phyloP scores from a whole-genome alignment of 2,329 filamentous ascomycete genomes.

The Aspergillus thermomutatus region DNA sequence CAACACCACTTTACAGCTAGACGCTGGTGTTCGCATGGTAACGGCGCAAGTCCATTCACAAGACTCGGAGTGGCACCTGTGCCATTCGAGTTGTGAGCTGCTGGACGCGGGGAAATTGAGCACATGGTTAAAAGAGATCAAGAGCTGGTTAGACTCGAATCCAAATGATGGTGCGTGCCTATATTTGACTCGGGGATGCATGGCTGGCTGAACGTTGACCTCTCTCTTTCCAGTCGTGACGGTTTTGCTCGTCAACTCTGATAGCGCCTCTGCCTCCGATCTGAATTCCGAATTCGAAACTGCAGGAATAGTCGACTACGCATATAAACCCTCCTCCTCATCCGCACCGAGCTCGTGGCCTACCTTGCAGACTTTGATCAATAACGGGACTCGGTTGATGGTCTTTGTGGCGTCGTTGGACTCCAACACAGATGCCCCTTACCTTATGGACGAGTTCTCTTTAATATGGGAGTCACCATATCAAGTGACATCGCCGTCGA shows the following conservation, averaged over 20 bases:
- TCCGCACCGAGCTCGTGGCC: conserved; percentile 58
- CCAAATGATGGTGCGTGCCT: conserved; percentile 55
- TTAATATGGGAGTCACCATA: conserved; percentile 69
- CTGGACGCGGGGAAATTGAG: conserved; percentile 66
- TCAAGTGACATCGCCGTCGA: conserved; percentile 58
- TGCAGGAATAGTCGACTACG: conserved; percentile 60
- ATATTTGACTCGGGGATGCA: background rate
- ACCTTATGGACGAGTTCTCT: conserved; percentile 43
- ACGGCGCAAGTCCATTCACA: conserved; percentile 68
- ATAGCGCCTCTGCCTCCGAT: conserved; percentile 53
- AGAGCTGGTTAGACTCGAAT: conserved; percentile 66
- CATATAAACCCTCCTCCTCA: conserved; percentile 54
- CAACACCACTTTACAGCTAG: conserved; percentile 68
- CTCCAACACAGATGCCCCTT: conserved; percentile 35
- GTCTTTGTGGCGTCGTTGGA: conserved; percentile 61
- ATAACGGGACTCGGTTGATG: conserved; percentile 61
- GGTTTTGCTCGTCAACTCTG: conserved; percentile 68
- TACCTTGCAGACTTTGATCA: conserved; percentile 67
- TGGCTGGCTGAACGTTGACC: conserved; percentile 1
- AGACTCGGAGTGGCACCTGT: conserved; percentile 61
- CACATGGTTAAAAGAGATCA: conserved; percentile 62
- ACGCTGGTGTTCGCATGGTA: conserved; percentile 68
- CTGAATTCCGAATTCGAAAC: conserved; percentile 55
- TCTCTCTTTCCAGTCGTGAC: conserved; percentile 57
- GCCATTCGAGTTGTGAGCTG: conserved; percentile 65